Base-by-base conservation (phyloP, 2,329 filamentous ascomycete species). In the Cladophialophora chaetospira region DNA sequence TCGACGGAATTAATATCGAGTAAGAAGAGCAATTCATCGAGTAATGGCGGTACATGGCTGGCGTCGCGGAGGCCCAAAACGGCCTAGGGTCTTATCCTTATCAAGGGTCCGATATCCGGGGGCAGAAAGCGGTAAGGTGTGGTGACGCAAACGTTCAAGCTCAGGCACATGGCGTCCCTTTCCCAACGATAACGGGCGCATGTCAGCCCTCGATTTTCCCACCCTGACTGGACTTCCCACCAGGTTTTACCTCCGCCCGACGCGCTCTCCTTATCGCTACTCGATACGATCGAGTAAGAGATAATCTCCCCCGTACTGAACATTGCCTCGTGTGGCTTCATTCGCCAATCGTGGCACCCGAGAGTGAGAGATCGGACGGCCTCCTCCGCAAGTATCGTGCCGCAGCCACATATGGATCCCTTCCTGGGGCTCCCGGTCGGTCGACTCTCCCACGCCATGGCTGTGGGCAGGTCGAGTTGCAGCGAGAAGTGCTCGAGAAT, bases 281-380 rank as follows among this genome's bases (percentile, higher is more conserved):
- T 61, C 55, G 60, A 61, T 64, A 52, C 48, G 50, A 64, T 63
- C 61, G 61, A 63, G 58, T 63, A 63, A 63, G 49, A 57, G 56
- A 63, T 63, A 63, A 19, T 38, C 23, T 31, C 43, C 44, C 17
- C 29, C 36, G 28, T 29, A 15, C 29, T 40, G 47, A 48, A 35
- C 40, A 17, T 25, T 23, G 19, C 40, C 21, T 35, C 38, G 36
- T 28, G 29, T 29, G 31, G 19, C 46, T 5, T 28, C 26, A 42
- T 13, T 43, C 36, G 29, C 58, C 60, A 63, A 61, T 63, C 6
- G 46, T 17, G 42, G 31, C 10, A n/a, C 29, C 19, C 15, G 29
- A 26, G 25, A n/a, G 17, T 42, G 23, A 5, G n/a, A 36, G 33
- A n/a, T 29, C 26, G 36, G n/a, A 55, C 60, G 60, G 60, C 53